Conservation (phyloP, 345 rosid genomes). For the Atalantia buxifolia region DNA sequence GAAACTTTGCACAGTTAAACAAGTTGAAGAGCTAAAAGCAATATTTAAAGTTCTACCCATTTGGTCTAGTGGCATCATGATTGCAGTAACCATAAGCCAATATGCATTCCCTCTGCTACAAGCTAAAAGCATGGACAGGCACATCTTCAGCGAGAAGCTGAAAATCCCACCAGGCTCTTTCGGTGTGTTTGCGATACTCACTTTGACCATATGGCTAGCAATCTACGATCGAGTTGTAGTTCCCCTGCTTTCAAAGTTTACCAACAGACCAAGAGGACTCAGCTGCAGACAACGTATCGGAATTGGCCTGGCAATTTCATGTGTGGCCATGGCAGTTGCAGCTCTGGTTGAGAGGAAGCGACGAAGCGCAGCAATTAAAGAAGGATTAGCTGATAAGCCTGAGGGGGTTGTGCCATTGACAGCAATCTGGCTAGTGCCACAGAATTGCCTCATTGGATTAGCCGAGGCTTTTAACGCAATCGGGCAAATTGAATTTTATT, state of each 20-base stretch:
- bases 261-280: constrained; percentile 30
- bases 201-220: constrained; percentile 43
- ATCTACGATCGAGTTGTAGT: constrained; percentile 40
- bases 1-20: constrained; percentile 45
- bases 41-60: constrained; percentile 48
- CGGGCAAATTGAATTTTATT: constrained; percentile 55
- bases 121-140: constrained; percentile 45
- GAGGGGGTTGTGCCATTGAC: constrained; percentile 26
- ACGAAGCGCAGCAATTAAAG: constrained; percentile 19
- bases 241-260: constrained; percentile 27
- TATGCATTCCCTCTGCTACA: constrained; percentile 42
- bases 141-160: constrained; percentile 8
- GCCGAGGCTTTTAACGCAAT: constrained; percentile 47
- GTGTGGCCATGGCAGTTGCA: constrained; percentile 29
- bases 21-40: constrained; percentile 60
- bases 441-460: constrained; percentile 38
- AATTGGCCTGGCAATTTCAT: constrained; percentile 33
- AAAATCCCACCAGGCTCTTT: constrained; percentile 44
- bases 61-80: constrained; percentile 47
- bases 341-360: constrained; percentile 40
- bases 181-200: constrained; percentile 26
- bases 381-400: constrained; percentile 23
- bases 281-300: constrained; percentile 46
- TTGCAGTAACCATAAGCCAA: constrained; percentile 44
- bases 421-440: constrained; percentile 45